These are phyloP conservation scores for Suhomyces bribrorum DNA, from an alignment of 1,139 yeast genomes.

Conservation along the genomic window DNA sequence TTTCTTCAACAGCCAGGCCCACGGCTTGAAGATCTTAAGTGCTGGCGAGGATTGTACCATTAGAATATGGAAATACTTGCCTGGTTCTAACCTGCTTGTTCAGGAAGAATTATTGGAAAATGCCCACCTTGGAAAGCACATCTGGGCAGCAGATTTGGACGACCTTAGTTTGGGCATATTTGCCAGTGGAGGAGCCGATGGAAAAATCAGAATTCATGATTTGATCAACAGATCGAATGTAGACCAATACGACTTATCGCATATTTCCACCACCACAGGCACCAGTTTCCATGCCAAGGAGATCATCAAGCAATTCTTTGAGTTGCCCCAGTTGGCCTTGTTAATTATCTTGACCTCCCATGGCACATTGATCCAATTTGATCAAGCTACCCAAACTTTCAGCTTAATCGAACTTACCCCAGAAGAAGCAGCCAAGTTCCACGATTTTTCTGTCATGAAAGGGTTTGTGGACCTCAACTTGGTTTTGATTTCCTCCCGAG, in stretches of 20 bases:
- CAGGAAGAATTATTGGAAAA: conserved; percentile 45
- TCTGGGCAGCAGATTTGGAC: conserved; percentile 78
- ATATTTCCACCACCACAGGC: conserved; percentile 26
- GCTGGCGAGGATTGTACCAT: conserved; percentile 89
- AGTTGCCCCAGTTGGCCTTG: conserved; percentile 36
- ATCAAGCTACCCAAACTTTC: conserved; percentile 19
- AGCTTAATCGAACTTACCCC: conserved; percentile 31
- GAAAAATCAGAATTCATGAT: conserved; percentile 67
- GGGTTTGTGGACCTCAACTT: conserved; percentile 43
- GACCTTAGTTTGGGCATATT: conserved; percentile 42
- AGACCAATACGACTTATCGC: conserved; percentile 10
- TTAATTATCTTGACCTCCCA: conserved; percentile 60
- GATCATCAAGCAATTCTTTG: conserved; percentile 60
- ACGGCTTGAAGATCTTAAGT: conserved; percentile 51
- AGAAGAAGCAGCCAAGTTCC: conserved; percentile 30
- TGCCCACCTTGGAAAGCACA: conserved; percentile 81
- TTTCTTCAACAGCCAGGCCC: conserved; percentile 43
- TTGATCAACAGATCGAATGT: conserved; percentile 28
- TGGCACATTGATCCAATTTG: conserved; percentile 53
- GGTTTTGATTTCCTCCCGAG: conserved; percentile 52
- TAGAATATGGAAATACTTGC: conserved; percentile 66
- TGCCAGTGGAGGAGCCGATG: conserved; percentile 90
- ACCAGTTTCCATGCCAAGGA: conserved; percentile 47
- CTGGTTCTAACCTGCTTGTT: conserved; percentile 23
- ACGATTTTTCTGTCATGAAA: conserved; percentile 53